These are phyloP conservation scores for Carpinus viminea DNA, from an alignment of 306 rosid genomes.

Conservation along the genomic window DNA sequence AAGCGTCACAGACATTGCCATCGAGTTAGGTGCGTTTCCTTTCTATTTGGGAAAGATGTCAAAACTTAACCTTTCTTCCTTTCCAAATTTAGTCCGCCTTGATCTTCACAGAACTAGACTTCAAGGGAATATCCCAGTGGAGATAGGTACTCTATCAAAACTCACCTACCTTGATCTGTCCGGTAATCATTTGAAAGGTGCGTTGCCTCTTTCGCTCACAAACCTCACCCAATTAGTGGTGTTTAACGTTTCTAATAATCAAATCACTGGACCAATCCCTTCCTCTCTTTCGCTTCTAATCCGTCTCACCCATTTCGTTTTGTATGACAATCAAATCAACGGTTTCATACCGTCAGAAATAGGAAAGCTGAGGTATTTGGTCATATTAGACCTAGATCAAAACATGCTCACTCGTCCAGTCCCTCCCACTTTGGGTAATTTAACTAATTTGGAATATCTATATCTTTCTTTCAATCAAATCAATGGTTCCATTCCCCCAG, in stretches of 20 bases:
- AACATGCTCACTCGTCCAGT: background rate
- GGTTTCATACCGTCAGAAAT: background rate
- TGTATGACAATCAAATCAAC: background rate
- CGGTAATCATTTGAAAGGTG: background rate
- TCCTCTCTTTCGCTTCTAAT: background rate
- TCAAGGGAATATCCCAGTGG: background rate
- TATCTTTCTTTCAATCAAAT: background rate
- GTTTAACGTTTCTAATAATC: background rate
- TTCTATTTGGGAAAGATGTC: background rate
- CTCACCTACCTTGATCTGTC: conserved; percentile 13
- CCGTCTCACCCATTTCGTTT: too few species aligned
- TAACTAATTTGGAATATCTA: too few species aligned
- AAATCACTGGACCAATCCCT: background rate
- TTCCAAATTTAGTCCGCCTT: background rate
- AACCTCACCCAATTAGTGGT: background rate
- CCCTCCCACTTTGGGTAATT: background rate
- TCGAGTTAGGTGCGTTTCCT: too few species aligned
- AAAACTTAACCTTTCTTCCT: background rate
- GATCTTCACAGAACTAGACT: too few species aligned
- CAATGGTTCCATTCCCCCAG: background rate
- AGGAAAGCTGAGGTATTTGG: background rate
- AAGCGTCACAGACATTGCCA: background rate
- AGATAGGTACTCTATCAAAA: background rate
- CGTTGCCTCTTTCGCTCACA: background rate
- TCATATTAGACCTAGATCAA: background rate